phyloP scores from a whole-genome alignment of 306 rosid genomes.

The Styphnolobium japonicum region DNA sequence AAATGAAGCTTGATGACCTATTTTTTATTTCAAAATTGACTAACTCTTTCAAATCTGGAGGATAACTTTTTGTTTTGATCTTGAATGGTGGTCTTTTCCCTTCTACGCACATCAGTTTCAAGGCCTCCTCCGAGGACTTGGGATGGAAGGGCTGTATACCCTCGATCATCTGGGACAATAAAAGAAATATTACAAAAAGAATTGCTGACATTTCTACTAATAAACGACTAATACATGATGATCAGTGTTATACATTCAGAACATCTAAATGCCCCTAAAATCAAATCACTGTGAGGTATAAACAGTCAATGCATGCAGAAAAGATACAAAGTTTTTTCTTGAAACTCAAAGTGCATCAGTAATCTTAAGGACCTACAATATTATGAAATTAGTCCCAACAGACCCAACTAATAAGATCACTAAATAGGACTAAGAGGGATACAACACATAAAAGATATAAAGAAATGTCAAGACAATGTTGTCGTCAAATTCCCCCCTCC shows the following conservation, averaged over 20 bases:
- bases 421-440: neutral
- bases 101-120: constrained; percentile 65
- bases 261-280: neutral
- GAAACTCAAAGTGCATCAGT: constrained; percentile 2
- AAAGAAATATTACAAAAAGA: neutral
- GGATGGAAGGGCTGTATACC: constrained; percentile 76
- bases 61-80: constrained; percentile 78
- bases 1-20: constrained; percentile 1
- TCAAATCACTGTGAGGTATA: neutral
- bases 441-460: neutral
- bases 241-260: neutral
- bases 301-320: constrained; percentile 11
- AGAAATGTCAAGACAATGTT: constrained; percentile 5
- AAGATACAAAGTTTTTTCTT: neutral
- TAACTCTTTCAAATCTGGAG: constrained; percentile 89
- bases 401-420: neutral
- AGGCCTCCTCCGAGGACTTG: constrained; percentile 66
- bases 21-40: constrained; percentile 32
- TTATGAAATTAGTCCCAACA: constrained; percentile 3
- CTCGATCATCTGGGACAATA: constrained; percentile 75
- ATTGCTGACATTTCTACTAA: neutral
- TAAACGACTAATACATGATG: neutral
- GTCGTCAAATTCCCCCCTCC: neutral
- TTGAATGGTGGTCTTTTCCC: constrained; percentile 77
- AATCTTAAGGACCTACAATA: neutral